phyloP scores from a whole-genome alignment of 805 yeast species.

The Pichia scutulata region DNA sequence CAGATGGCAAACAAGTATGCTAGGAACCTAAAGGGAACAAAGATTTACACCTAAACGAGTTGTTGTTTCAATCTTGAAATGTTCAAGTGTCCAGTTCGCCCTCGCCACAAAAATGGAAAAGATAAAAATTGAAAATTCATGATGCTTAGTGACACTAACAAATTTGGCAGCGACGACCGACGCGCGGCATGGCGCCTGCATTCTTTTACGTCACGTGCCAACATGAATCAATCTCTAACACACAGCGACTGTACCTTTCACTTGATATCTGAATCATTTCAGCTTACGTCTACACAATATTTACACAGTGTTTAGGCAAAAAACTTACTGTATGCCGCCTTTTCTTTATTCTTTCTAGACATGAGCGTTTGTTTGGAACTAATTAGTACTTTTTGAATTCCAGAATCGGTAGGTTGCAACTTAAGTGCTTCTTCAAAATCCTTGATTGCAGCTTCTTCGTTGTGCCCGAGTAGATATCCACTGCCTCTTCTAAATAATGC shows the following conservation, averaged over 20 bases:
- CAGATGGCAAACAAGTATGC: slow-evolving; percentile 8
- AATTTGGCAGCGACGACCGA: background rate
- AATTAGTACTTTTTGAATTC: slow-evolving; percentile 54
- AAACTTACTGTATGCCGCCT: slow-evolving; percentile 67
- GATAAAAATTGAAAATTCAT: background rate
- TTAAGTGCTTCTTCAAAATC: slow-evolving; percentile 60
- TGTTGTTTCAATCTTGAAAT: background rate
- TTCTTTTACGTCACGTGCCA: background rate
- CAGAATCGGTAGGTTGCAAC: slow-evolving; percentile 64
- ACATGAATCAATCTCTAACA: background rate
- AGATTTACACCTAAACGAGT: background rate
- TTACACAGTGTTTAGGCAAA: slow-evolving; percentile 28
- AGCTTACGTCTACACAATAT: background rate
- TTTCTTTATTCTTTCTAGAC: slow-evolving; percentile 56
- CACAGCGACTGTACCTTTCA: no score
- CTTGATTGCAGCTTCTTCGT: slow-evolving; percentile 60
- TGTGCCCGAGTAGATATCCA: slow-evolving; percentile 56
- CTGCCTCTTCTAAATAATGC: slow-evolving; percentile 82
- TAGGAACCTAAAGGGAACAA: background rate
- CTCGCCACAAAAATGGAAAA: slow-evolving; percentile 1
- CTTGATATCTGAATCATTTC: no score
- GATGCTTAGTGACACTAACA: background rate
- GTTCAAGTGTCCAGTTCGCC: slow-evolving; percentile 2
- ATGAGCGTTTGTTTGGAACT: slow-evolving; percentile 49
- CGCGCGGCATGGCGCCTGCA: background rate